Conservation (phyloP, 2,329 filamentous ascomycete species). For the Diaporthe citrichinensis region DNA sequence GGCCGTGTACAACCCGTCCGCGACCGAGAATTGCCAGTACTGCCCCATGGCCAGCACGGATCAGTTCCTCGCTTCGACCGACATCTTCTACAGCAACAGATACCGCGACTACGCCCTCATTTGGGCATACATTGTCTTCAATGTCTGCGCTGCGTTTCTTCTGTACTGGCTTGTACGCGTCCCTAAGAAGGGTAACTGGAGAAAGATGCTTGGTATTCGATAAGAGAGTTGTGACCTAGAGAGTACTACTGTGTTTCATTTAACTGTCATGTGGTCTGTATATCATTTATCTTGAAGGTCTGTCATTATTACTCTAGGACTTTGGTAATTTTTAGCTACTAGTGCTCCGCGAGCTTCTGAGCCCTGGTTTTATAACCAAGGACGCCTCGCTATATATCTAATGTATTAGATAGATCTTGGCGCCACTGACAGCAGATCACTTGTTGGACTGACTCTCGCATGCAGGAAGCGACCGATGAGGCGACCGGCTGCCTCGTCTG, state of each 20-base stretch:
- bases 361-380: background rate
- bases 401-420: too few relatives aligned
- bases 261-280: background rate
- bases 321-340: background rate
- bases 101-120: constrained; percentile 69
- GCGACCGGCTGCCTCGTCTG: too few relatives aligned
- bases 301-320: background rate
- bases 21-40: constrained; percentile 45
- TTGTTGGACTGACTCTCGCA: too few relatives aligned
- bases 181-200: constrained; percentile 51
- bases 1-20: constrained; percentile 58
- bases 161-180: constrained; percentile 62
- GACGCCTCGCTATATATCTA: background rate
- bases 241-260: background rate
- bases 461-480: too few relatives aligned
- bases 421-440: too few relatives aligned
- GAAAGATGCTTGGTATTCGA: constrained; percentile 15
- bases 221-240: background rate
- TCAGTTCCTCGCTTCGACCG: constrained; percentile 51
- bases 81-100: constrained; percentile 59
- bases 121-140: constrained; percentile 65
- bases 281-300: background rate
- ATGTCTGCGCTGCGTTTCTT: constrained; percentile 59
- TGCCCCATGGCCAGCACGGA: constrained; percentile 51
- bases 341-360: background rate